Evolutionary conservation across 768 basidiomycete genomes (phyloP).

Genomic region (Plicaturopsis crispa): DNA sequence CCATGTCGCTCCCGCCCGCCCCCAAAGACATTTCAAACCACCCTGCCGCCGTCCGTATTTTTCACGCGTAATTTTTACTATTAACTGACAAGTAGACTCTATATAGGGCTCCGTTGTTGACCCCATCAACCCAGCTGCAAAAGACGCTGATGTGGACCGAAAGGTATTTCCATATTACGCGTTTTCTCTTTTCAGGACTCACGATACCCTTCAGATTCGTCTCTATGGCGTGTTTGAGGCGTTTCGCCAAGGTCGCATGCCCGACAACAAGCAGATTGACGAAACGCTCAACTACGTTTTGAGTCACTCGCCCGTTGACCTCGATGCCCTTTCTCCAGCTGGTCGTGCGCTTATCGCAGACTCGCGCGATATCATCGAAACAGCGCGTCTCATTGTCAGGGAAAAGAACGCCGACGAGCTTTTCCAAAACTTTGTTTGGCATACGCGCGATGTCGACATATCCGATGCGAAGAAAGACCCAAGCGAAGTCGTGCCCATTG

Average conservation of each 20-base stretch:
- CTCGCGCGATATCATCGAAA: slow-evolving; percentile 71
- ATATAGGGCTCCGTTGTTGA: slow-evolving; percentile 49
- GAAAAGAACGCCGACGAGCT: slow-evolving; percentile 90
- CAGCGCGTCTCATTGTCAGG: slow-evolving; percentile 59
- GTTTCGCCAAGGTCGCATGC: slow-evolving; percentile 71
- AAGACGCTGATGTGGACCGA: slow-evolving; percentile 72
- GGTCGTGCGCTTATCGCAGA: slow-evolving; percentile 75
- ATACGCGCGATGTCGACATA: slow-evolving; percentile 48
- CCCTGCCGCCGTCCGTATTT: slow-evolving; percentile 24
- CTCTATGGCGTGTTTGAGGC: slow-evolving; percentile 80
- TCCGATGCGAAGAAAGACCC: slow-evolving; percentile 31
- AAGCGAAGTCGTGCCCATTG: slow-evolving; percentile 36
- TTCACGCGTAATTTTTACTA: slow-evolving; percentile 6
- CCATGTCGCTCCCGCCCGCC: slow-evolving; percentile 64
- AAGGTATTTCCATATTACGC: slow-evolving; percentile 35
- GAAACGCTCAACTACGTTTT: slow-evolving; percentile 60
- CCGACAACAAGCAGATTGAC: slow-evolving; percentile 78
- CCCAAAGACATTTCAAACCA: slow-evolving; percentile 52
- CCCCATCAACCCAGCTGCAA: slow-evolving; percentile 51
- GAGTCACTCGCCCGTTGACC: slow-evolving; percentile 48
- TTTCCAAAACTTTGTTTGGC: slow-evolving; percentile 87
- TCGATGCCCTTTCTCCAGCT: slow-evolving; percentile 62
- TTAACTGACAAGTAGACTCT: slow-evolving; percentile 2
- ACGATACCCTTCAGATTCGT: slow-evolving; percentile 37
- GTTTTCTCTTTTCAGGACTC: background rate